phyloP scores from a whole-genome alignment of 345 rosid genomes.

The Moricandia moricandioides region DNA sequence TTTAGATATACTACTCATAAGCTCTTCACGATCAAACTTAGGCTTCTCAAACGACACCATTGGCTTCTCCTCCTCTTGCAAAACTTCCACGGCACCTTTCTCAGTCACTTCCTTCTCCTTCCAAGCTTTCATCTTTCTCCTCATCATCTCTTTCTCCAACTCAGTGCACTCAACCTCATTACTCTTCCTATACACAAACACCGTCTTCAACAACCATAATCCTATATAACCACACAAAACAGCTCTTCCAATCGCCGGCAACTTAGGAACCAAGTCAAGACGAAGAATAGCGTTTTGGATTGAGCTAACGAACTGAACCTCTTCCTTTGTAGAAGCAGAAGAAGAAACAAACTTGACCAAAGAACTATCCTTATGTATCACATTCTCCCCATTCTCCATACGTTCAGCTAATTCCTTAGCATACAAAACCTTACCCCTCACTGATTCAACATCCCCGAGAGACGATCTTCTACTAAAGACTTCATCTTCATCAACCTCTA shows the following conservation, averaged over 20 bases:
- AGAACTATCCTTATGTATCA: slow-evolving; percentile 63
- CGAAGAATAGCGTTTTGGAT: slow-evolving; percentile 35
- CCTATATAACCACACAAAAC: slow-evolving; percentile 52
- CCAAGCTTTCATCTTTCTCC: slow-evolving; percentile 71
- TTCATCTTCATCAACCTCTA: slow-evolving; percentile 57
- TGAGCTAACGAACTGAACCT: slow-evolving; percentile 40
- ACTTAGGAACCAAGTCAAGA: slow-evolving; percentile 43
- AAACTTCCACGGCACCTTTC: slow-evolving; percentile 57
- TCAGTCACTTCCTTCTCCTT: slow-evolving; percentile 48
- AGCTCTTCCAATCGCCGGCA: slow-evolving; percentile 47
- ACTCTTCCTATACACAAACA: slow-evolving; percentile 38
- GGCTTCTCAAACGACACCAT: slow-evolving; percentile 47
- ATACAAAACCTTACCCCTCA: slow-evolving; percentile 42
- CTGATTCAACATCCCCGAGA: slow-evolving; percentile 37
- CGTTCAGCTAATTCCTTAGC: slow-evolving; percentile 65
- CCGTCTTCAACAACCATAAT: slow-evolving; percentile 50
- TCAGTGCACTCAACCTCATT: slow-evolving; percentile 46
- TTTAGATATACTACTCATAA: slow-evolving; percentile 49
- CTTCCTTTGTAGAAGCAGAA: slow-evolving; percentile 32
- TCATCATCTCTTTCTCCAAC: slow-evolving; percentile 86
- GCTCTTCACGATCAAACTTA: slow-evolving; percentile 54
- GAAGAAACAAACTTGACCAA: slow-evolving; percentile 59
- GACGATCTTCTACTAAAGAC: slow-evolving; percentile 44
- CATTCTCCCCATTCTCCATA: slow-evolving; percentile 58
- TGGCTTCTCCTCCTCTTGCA: slow-evolving; percentile 37